Evolutionary conservation across 2,329 filamentous ascomycete genomes (phyloP), one percentile per base, ranked within the genome.

Genomic region (Fusarium nelsonii): DNA sequence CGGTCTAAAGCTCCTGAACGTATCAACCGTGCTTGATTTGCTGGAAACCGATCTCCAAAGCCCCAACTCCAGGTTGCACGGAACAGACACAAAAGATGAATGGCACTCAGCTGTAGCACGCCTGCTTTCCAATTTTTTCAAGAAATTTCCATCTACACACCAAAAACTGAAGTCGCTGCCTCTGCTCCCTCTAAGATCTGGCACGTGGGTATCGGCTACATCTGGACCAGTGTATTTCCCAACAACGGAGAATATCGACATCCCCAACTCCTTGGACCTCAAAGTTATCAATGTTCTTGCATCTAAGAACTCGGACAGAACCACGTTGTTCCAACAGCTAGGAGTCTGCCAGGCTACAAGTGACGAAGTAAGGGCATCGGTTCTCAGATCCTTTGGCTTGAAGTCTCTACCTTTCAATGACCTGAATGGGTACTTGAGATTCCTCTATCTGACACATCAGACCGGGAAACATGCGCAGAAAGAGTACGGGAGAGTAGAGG

Each of bases 361-460:
- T 36, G 45, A 58, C 8, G 28, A 54, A 32, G 64, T 69, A 15
- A 57, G 65, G 58, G 37, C 41, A 10, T 55, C 48, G 12, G 63
- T 63, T 40, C 16, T 55, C 4, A 48, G 36, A 30, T 40, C 9
- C 6, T 30, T 37, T 9, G n/a, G 4, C 12, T 37, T n/a, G 14
- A 16, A 15, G 36, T 37, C 14, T 3, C 5, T 37, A 23, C 23
- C 23, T 23, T 5, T 23, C 23, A 5, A 23, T 8, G 14, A 37
- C 14, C 4, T 37, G n/a, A n/a, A 37, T 1, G 36, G 4, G 14
- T 16, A n/a, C 16, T n/a, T 37, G 15, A 37, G 18, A 14, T 26
- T 16, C 44, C 62, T 69, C 14, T 66, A 66, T 20, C 48, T 45
- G 6, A 69, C 65, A 33, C 63, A 69, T 6, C 30, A 59, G 15